Evolutionary conservation across 2,329 filamentous ascomycete species (phyloP).

Genomic region (Arthroderma uncinatum): DNA sequence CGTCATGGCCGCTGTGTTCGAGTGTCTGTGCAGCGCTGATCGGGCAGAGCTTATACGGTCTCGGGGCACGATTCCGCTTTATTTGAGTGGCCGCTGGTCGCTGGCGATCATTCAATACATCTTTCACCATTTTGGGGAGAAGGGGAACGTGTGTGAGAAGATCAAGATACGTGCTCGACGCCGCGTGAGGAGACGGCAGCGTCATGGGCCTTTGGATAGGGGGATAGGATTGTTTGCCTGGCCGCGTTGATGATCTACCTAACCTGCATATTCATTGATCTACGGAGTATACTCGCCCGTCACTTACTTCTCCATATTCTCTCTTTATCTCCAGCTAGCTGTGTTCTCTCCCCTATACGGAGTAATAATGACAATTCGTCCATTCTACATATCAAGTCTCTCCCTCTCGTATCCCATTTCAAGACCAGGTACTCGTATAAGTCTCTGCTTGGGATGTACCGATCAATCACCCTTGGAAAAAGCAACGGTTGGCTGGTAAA

Average conservation of each 20-base stretch:
- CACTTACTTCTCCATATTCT: too few species aligned
- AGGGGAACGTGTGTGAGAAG: neutral
- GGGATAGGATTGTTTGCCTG: neutral
- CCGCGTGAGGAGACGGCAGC: neutral
- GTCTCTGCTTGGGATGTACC: too few species aligned
- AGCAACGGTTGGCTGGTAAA: too few species aligned
- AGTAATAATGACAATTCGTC: too few species aligned
- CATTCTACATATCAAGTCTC: too few species aligned
- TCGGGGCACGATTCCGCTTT: neutral
- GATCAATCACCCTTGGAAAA: too few species aligned
- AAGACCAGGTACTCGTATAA: too few species aligned
- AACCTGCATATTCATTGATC: too few species aligned
- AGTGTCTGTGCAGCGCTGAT: neutral
- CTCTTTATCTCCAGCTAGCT: too few species aligned
- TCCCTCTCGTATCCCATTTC: too few species aligned
- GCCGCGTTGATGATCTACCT: neutral
- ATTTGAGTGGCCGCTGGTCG: neutral
- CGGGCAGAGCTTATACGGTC: neutral
- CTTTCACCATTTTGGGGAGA: neutral
- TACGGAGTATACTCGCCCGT: too few species aligned
- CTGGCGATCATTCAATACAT: neutral
- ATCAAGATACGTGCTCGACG: neutral
- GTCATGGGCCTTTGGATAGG: neutral
- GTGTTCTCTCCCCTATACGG: too few species aligned
- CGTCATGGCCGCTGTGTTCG: neutral